A percentile compares a stretch with the other conserved stretches of the same genome.
These are phyloP conservation scores for Calycina herbarum DNA, from an alignment of 2,329 filamentous ascomycete genomes.

Conservation along the genomic window DNA sequence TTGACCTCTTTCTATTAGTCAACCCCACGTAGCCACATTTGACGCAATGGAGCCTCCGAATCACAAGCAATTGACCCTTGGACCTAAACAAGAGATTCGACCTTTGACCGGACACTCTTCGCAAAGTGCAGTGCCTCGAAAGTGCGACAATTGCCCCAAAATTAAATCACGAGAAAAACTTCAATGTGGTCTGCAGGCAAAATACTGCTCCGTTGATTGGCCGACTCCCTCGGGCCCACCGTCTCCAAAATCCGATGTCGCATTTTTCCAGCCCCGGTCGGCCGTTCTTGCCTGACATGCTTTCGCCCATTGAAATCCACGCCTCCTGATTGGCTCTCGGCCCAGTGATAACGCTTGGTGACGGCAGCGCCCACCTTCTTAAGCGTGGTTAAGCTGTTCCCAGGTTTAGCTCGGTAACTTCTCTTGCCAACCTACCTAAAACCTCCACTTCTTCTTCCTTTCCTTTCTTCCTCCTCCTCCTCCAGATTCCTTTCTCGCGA, in stretches of 20 bases:
- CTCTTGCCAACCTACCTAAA: not conserved
- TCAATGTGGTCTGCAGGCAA: constrained; percentile 9
- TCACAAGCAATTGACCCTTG: not conserved
- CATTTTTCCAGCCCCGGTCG: not conserved
- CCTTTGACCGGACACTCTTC: too few relatives aligned
- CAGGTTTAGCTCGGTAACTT: constrained; percentile 16
- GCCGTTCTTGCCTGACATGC: constrained; percentile 1
- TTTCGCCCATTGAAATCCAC: not conserved
- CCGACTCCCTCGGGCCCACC: not conserved
- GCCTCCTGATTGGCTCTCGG: not conserved
- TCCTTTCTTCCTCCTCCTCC: constrained; percentile 19
- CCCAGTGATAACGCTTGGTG: constrained; percentile 4
- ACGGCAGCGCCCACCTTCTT: not conserved
- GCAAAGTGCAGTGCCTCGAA: not conserved
- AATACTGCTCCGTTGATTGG: not conserved
- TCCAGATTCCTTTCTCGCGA: constrained; percentile 13
- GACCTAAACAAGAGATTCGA: not conserved
- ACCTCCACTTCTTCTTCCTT: constrained; percentile 17
- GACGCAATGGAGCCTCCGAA: not conserved
- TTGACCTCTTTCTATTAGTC: too few relatives aligned
- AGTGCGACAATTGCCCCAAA: not conserved
- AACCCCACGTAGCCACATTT: not conserved
- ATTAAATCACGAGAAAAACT: constrained; percentile 8
- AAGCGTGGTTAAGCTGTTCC: constrained; percentile 6
- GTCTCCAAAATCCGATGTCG: not conserved